Evolutionary conservation across 2,329 filamentous ascomycete genomes (phyloP).

Genomic region (Penicillium griseofulvum): DNA sequence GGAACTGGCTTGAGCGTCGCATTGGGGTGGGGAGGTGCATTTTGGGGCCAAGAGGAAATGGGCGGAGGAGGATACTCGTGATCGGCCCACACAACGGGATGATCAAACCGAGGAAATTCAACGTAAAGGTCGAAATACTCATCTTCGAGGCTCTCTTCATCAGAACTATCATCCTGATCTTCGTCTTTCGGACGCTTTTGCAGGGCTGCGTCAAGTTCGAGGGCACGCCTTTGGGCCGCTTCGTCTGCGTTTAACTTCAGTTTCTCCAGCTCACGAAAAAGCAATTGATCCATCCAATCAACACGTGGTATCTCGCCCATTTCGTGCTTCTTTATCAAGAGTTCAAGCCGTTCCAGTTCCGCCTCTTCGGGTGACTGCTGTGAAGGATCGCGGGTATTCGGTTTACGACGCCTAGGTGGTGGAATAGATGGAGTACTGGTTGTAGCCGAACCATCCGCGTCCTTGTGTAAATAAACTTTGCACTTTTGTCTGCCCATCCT

Average conservation of each 20-base stretch:
- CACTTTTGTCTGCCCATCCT: constrained; percentile 93
- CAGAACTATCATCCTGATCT: constrained; percentile 41
- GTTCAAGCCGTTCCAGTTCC: constrained; percentile 85
- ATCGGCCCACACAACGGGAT: constrained; percentile 91
- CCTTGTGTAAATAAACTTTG: constrained; percentile 73
- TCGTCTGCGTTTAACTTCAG: constrained; percentile 64
- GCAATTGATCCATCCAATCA: constrained; percentile 92
- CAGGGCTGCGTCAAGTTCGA: constrained; percentile 32
- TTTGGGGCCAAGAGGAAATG: constrained; percentile 69
- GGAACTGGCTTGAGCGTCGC: constrained; percentile 75
- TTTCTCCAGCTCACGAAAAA: constrained; percentile 87
- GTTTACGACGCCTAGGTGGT: constrained; percentile 53
- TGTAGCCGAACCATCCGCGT: constrained; percentile 79
- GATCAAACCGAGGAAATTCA: constrained; percentile 91
- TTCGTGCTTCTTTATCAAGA: constrained; percentile 93
- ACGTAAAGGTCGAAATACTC: constrained; percentile 80
- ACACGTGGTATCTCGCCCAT: constrained; percentile 93
- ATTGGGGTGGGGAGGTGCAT: constrained; percentile 63
- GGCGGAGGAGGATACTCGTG: constrained; percentile 86
- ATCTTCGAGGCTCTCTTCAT: constrained; percentile 49
- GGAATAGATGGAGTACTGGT: constrained; percentile 73
- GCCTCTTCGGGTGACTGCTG: constrained; percentile 67
- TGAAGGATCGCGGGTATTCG: constrained; percentile 46
- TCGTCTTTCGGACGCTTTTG: constrained; percentile 24
- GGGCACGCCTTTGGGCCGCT: constrained; percentile 58